Base-by-base conservation (phyloP, 1,284 basidiomycete genomes). In the Cryptococcus sp. region DNA sequence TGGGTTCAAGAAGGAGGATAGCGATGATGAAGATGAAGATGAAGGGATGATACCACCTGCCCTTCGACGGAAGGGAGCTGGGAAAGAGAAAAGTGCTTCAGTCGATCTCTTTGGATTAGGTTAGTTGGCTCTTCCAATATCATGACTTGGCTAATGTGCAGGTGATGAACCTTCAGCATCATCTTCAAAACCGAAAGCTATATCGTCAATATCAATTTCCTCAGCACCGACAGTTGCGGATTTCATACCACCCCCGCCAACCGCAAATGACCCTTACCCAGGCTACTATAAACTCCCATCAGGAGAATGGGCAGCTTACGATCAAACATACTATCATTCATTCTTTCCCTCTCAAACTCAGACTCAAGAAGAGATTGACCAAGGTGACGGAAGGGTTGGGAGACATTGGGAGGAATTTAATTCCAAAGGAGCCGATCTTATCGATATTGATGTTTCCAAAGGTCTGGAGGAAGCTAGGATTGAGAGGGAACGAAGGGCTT, bases 211-310 rank as follows among this genome's bases (percentile, higher is more conserved):
- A 9, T 18, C 62, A 1, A 66, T 66, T 42, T 62, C 71, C 21
- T 71, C 74, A 4, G 74, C 74, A 1, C 72, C 74, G 0, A 49
- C 60, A 7, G 71, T 73, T 2, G 57, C 67, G 14, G 84, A 85
- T 46, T 91, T 85, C 64, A 77, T 82, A 36, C 83, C 86, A 0
- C 89, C 88, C 1, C 82, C 84, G 49, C 90, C 90, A 0, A 85
- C 83, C 3, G 78, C 82, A 1, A 76, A 78, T 19, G 90, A 92
- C 67, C 82, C 82, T 18, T 91, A 91, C 70, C 90, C 90, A 2
- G 90, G 90, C 2, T 93, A 91, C 75, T 92, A 93, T 70, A 83
- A 85, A 56, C 80, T 87, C 23, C 88, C 88, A 0, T 85, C 85
- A 1, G 88, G 89, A 10, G 67, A 79, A 46, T 92, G 89, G 85